phyloP scores from a whole-genome alignment of 441 rosid species.

The Populus hybrid region DNA sequence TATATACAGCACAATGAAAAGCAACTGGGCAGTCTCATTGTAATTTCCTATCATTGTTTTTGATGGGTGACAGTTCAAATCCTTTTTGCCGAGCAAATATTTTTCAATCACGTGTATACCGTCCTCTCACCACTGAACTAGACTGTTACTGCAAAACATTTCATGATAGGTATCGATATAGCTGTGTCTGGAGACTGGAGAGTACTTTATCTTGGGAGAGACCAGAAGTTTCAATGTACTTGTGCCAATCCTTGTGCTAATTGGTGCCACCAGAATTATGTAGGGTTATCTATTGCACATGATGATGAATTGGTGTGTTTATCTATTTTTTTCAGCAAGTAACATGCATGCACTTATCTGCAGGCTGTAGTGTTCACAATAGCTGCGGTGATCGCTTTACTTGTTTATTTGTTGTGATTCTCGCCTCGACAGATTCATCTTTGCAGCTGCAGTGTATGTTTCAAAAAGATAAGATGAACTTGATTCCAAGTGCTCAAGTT shows the following conservation, averaged over 20 bases:
- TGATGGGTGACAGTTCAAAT: conserved; percentile 1
- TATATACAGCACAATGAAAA: neutral
- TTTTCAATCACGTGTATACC: neutral
- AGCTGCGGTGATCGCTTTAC: conserved; percentile 41
- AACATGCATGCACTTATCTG: conserved; percentile 1
- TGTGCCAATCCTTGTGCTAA: neutral
- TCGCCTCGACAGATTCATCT: conserved; percentile 7
- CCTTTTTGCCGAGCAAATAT: neutral
- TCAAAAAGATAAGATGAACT: neutral
- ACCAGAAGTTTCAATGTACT: neutral
- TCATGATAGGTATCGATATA: neutral
- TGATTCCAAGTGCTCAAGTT: neutral
- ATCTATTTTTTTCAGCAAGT: neutral
- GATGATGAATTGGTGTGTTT: neutral
- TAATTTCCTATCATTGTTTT: neutral
- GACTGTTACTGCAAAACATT: neutral
- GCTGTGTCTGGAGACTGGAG: neutral
- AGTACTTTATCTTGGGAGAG: neutral
- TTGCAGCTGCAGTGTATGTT: neutral
- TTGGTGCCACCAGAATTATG: neutral
- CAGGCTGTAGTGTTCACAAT: conserved; percentile 79
- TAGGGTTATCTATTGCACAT: neutral
- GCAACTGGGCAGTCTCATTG: neutral
- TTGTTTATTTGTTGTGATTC: conserved; percentile 36
- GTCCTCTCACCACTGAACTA: too few relatives aligned